These are phyloP conservation scores for Kurtzmaniella quercitrusa DNA, from an alignment of 1,139 yeast species.

Conservation along the genomic window DNA sequence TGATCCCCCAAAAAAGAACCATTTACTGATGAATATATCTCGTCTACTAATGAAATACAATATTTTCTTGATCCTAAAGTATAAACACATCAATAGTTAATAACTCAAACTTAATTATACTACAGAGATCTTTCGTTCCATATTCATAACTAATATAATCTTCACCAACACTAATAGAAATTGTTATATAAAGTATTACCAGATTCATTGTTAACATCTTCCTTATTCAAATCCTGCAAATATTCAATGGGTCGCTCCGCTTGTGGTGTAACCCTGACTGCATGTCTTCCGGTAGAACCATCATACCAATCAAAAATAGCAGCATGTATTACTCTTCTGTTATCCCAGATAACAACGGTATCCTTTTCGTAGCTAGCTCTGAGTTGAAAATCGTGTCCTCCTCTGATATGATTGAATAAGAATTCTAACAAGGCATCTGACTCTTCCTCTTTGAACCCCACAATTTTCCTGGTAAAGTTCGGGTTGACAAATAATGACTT, in stretches of 20 bases:
- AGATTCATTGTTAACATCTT: conserved; percentile 6
- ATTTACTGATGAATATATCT: too few relatives aligned
- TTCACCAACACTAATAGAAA: neutral
- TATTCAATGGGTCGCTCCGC: conserved; percentile 46
- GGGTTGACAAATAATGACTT: conserved; percentile 21
- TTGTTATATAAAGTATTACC: conserved; percentile 2
- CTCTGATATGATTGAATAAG: conserved; percentile 47
- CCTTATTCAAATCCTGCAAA: conserved; percentile 27
- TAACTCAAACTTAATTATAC: too few relatives aligned
- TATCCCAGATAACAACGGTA: conserved; percentile 71
- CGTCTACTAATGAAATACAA: too few relatives aligned
- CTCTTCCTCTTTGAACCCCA: conserved; percentile 26
- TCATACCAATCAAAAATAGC: conserved; percentile 62
- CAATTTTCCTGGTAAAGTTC: conserved; percentile 22
- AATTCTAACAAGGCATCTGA: conserved; percentile 20
- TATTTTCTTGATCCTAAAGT: too few relatives aligned
- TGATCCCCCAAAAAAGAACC: too few relatives aligned
- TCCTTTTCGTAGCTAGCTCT: conserved; percentile 40
- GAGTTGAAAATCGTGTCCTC: conserved; percentile 34
- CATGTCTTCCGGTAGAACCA: conserved; percentile 54
- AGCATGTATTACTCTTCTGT: conserved; percentile 59
- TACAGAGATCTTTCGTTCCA: too few relatives aligned
- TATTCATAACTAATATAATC: too few relatives aligned
- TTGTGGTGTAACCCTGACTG: conserved; percentile 63
- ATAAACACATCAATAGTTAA: too few relatives aligned